Evolutionary conservation across 148 eudicot genomes (phyloP), one percentile per base, ranked within the genome.

Genomic region (Dianthus caryophyllus): DNA sequence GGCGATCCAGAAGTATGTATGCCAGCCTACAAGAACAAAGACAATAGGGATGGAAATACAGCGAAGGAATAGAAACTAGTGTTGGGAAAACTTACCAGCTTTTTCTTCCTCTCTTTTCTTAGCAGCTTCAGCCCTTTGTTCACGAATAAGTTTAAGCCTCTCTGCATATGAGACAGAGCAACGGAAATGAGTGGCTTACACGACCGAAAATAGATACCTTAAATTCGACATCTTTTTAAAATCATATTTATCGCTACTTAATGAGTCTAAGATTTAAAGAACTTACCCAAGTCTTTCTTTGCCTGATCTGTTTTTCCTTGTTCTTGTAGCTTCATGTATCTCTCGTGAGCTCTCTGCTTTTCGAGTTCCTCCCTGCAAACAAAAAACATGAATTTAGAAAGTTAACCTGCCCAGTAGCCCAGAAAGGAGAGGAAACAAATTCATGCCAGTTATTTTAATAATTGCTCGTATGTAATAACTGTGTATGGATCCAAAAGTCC

Each of bases 301-400:
- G 98, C 88, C 77, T 93, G 95, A 13, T 93, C 98, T 1, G 96
- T 93, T 82, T 93, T 89, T 39, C 98, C 98, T 73, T 89, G 96
- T 68, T 93, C 98, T 75, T 93, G 96, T 77, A 93, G 76, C 84
- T 69, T 87, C 98, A 93, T 89, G 72, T 89, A 93, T 65, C 96
- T 83, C 76, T 89, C 98, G 76, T 83, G 95, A 72, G 96, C 85
- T 76, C 77, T 81, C 68, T 93, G 96, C 73, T 77, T 90, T 74
- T 93, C 98, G 31, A 93, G 66, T 73, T 89, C 98, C 80, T 93
- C 98, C 75, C 96, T 93, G 78, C 44, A 39, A 65, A 55, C 30
- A 74, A 12, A 25, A 14, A 17, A 27, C 33, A 7, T 3, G 38
- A 7, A 7, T 2, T 36, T 14, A 20, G 38, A 21, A 48, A 46